Conservation (phyloP, 2,329 filamentous ascomycete species). For the Sporothrix humicola region DNA sequence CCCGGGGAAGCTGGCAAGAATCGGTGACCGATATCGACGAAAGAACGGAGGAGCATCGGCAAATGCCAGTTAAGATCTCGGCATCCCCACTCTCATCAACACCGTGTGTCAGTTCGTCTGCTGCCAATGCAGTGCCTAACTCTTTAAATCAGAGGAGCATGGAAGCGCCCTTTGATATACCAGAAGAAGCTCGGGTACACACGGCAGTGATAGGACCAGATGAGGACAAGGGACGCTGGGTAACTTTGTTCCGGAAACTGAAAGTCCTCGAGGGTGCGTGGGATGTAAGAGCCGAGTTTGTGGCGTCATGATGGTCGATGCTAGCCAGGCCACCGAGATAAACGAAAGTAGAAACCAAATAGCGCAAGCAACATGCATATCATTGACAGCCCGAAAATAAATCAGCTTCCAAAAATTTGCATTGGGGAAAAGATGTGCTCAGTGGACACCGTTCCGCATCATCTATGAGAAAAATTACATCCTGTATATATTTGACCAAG, state of each 20-base stretch:
- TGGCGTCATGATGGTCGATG: slow-evolving; percentile 25
- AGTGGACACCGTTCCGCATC: background rate
- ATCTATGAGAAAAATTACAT: slow-evolving; percentile 11
- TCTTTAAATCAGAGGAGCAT: slow-evolving; percentile 1
- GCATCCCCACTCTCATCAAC: background rate
- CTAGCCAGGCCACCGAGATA: background rate
- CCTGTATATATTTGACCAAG: slow-evolving; percentile 8
- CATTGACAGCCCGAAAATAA: background rate
- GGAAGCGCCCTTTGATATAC: slow-evolving; percentile 45
- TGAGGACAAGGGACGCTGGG: slow-evolving; percentile 44
- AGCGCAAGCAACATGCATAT: background rate
- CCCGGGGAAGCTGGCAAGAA: background rate
- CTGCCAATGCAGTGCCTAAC: background rate
- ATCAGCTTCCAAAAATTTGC: background rate
- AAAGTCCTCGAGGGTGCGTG: slow-evolving; percentile 42
- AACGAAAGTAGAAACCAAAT: background rate
- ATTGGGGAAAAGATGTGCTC: background rate
- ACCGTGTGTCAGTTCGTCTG: background rate
- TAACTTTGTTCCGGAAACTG: slow-evolving; percentile 44
- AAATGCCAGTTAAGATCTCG: background rate
- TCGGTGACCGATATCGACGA: background rate
- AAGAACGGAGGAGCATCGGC: background rate
- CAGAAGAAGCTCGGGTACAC: slow-evolving; percentile 44
- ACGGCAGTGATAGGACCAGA: slow-evolving; percentile 43
- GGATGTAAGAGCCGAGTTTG: slow-evolving; percentile 43